phyloP scores from a whole-genome alignment of 2,329 filamentous ascomycete genomes.

The Aureobasidium subglaciale region DNA sequence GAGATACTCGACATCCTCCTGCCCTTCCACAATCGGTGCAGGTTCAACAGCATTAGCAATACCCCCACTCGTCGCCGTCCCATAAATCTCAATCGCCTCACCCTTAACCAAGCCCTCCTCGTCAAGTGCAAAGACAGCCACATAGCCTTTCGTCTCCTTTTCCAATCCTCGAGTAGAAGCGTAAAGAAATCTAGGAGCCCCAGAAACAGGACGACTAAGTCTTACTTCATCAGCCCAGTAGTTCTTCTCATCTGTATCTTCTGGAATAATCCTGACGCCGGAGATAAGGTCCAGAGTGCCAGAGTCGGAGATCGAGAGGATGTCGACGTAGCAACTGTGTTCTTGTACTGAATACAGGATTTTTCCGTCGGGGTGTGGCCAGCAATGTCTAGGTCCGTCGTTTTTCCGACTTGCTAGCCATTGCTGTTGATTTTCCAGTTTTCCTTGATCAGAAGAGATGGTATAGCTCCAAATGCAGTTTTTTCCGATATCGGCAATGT shows the following conservation, averaged over 20 bases:
- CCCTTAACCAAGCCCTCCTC: constrained; percentile 24
- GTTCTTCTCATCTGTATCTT: constrained; percentile 25
- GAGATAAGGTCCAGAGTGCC: constrained; percentile 24
- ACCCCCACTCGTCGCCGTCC: constrained; percentile 30
- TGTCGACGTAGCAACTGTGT: constrained; percentile 31
- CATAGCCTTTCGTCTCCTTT: constrained; percentile 27
- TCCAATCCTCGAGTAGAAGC: constrained; percentile 29
- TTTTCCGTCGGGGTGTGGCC: constrained; percentile 29
- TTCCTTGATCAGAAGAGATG: constrained; percentile 14
- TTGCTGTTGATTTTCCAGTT: constrained; percentile 20
- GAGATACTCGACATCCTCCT: constrained; percentile 24
- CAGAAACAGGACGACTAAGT: constrained; percentile 23
- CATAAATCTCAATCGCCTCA: constrained; percentile 26
- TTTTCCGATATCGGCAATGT: constrained; percentile 30
- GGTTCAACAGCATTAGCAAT: constrained; percentile 31
- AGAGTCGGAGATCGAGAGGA: constrained; percentile 25
- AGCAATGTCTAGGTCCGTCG: constrained; percentile 30
- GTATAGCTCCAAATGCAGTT: constrained; percentile 30
- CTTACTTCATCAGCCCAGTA: constrained; percentile 33
- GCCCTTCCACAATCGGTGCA: constrained; percentile 20
- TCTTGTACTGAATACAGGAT: constrained; percentile 30
- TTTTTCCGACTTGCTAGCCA: constrained; percentile 25
- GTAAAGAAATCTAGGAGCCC: constrained; percentile 26
- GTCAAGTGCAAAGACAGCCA: constrained; percentile 25
- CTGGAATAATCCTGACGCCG: constrained; percentile 27